Percentiles rank a stretch among this genome's conserved stretches.
phyloP scores from a whole-genome alignment of 1,139 yeast species.

The Saccharomyces hybrid region DNA sequence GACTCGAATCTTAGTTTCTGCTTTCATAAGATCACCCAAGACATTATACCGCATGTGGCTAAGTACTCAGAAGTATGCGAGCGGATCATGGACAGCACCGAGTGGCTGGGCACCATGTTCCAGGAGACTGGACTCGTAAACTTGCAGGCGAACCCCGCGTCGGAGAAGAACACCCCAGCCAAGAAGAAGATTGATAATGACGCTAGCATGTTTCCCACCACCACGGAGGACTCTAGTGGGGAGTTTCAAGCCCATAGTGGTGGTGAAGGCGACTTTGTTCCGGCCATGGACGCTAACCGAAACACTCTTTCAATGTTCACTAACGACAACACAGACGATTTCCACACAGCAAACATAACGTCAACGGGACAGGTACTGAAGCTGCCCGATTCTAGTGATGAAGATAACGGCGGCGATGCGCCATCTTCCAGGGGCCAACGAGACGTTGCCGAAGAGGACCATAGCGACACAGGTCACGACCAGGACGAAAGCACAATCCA shows the following conservation, averaged over 20 bases:
- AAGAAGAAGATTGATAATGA: conserved; percentile 3
- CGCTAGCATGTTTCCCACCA: neutral
- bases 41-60: conserved; percentile 29
- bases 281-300: neutral
- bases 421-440: neutral
- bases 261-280: neutral
- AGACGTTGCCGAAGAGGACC: neutral
- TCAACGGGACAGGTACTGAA: conserved; percentile 23
- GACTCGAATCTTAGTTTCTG: conserved; percentile 42
- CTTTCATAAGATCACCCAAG: conserved; percentile 27
- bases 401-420: conserved; percentile 12
- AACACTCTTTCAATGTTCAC: neutral
- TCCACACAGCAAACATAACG: conserved; percentile 20
- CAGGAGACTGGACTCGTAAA: conserved; percentile 29
- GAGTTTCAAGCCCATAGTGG: conserved; percentile 1
- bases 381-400: conserved; percentile 26
- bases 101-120: conserved; percentile 28
- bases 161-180: conserved; percentile 8
- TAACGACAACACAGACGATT: conserved; percentile 7
- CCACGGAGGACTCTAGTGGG: neutral
- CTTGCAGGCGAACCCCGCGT: conserved; percentile 11
- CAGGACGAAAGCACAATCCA: conserved; percentile 24
- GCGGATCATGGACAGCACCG: conserved; percentile 25
- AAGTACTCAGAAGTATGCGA: conserved; percentile 26
- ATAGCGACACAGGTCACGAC: conserved; percentile 3